A percentile compares a stretch with the other conserved stretches of the same genome.
These are phyloP conservation scores for Irpex rosettiformis DNA, from an alignment of 1,284 basidiomycete species.

Conservation along the genomic window DNA sequence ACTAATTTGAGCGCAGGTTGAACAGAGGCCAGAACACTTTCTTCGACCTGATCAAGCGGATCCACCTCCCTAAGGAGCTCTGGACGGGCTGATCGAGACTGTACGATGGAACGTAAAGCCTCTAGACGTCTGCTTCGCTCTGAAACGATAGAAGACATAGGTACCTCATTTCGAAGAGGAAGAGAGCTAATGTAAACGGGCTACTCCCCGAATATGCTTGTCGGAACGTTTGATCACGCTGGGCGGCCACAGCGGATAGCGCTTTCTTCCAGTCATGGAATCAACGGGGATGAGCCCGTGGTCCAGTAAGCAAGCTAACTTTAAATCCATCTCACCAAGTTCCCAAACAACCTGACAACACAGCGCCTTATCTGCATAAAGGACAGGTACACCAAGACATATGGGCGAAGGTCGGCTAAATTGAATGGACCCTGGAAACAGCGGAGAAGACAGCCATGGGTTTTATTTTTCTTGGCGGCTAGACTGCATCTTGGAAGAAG, in stretches of 20 bases:
- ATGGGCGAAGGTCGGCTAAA: not conserved
- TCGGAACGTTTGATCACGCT: not conserved
- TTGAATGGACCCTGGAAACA: not conserved
- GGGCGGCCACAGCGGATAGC: not conserved
- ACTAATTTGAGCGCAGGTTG: not conserved
- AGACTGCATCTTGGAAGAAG: not conserved
- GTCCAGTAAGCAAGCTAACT: slow-evolving; percentile 12
- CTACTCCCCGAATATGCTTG: not conserved
- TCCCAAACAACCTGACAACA: slow-evolving; percentile 12
- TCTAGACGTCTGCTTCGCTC: not conserved
- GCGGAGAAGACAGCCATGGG: not conserved
- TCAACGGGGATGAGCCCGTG: not conserved
- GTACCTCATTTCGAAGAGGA: not conserved
- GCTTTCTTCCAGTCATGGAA: not conserved
- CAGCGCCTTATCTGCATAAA: not conserved
- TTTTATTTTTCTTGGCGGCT: not conserved
- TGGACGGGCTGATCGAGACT: not conserved
- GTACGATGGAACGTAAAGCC: not conserved
- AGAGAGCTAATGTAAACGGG: not conserved
- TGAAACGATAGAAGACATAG: not conserved
- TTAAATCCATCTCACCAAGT: slow-evolving; percentile 14
- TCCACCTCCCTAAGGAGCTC: not conserved
- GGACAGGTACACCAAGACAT: not conserved
- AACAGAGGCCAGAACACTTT: not conserved
- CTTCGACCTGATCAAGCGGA: not conserved